Base-by-base conservation (phyloP, 2,329 filamentous ascomycete species). In the Pezicula carpinea region DNA sequence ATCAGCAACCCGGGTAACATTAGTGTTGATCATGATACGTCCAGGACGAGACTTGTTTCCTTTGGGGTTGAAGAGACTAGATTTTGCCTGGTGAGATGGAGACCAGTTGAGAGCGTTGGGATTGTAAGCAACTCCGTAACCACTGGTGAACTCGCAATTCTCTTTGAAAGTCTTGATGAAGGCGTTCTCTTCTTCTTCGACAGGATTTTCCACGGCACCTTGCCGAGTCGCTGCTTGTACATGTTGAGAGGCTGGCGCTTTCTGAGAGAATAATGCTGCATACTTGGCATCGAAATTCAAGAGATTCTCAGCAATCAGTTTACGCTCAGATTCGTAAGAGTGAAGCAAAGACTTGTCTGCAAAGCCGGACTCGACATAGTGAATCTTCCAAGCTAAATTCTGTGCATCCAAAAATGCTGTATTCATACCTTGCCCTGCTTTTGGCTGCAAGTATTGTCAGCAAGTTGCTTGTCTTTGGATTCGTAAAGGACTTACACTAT, bases 301-400 rank as follows among this genome's bases (percentile, higher is more conserved):
- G 0, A 96, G 77, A 10, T 80, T 87, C 67, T 96, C 87, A 5
- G 92, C 92, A 35, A 95, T 85, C 47, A 85, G 76, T 64, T 88
- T 91, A 48, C 91, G 84, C 68, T 96, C 91, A 2, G 77, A 75
- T 69, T 96, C 89, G 65, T 96, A 97, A 0, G 91, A 93, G 52
- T 83, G 79, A 43, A 97, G 77, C 15, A 93, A 75, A 3, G 80
- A 79, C 51, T 87, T 84, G 23, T 82, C 70, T 1, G 89, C 88
- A 56, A 95, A 88, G 11, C 89, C 89, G 21, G 77, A 76, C 64
- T 96, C 90, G 8, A 96, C 92, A 31, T 87, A 83, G 63, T 96
- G 91, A 43, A 96, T 87, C 72, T 97, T 97, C 91, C 91, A 97
- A 6, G 91, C 91, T 34, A 97, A 74, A 66, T 96, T 97, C 50